Evolutionary conservation across 148 eudicot genomes (phyloP), one percentile per base, ranked within the genome.

Genomic region (Limonium bicolor): DNA sequence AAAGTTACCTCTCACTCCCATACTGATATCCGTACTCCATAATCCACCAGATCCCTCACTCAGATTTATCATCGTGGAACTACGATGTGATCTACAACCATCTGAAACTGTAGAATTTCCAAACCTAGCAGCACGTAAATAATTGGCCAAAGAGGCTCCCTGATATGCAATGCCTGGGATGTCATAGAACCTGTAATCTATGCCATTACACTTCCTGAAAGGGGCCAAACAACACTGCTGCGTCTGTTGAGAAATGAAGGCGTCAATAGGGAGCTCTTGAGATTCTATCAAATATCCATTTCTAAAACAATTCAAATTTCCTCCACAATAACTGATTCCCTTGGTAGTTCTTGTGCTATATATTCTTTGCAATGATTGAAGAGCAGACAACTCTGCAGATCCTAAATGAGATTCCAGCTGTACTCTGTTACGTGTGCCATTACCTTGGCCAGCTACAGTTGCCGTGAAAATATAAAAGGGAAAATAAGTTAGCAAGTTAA

Each of bases 161-260:
- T 56, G 64, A 43, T 40, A 53, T 24, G 60, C 18, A 48, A 56
- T 56, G 29, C 48, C 24, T 27, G 49, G 62, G 51, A 57, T 64
- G 39, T 41, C 56, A 51, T 50, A 48, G 42, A 47, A 58, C 16
- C 53, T 55, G 45, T 59, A 54, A 43, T 52, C 53, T 34, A 67
- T 32, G 25, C 33, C 41, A 21, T 39, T 42, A 37, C 55, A 32
- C 51, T 64, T 65, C n/a, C 46, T 55, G 31, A 56, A 33, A 37
- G 51, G 23, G 27, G 60, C 50, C 20, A 51, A 45, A 20, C 47
- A 57, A 54, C 34, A 51, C 23, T 67, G 68, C 26, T 54, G 65
- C 19, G 58, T 46, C 48, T 62, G 69, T 38, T 67, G 71, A 54
- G 65, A 52, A 36, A 73, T 55, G 52, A 74, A 20, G 19, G 75